Conservation (phyloP, 2,329 filamentous ascomycete genomes). For the Westerdykella sp. region DNA sequence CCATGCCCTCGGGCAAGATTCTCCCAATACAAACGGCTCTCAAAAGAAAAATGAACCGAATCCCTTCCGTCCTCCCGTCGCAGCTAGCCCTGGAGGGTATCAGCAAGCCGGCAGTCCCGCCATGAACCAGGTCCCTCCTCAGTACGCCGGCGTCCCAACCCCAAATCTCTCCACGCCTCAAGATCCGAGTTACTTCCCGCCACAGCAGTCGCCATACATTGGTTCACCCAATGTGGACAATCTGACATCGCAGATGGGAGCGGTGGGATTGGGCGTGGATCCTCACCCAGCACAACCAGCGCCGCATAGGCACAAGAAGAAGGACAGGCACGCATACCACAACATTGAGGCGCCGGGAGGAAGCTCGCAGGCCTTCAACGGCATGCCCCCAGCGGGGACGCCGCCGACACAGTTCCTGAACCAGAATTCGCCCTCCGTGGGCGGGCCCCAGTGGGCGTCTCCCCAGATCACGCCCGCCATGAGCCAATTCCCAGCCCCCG, state of each 20-base stretch:
- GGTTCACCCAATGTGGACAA: slow-evolving; percentile 35
- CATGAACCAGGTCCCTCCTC: slow-evolving; percentile 23
- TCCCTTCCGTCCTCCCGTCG: slow-evolving; percentile 38
- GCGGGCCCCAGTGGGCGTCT: slow-evolving; percentile 37
- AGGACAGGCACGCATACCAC: slow-evolving; percentile 90
- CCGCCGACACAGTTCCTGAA: slow-evolving; percentile 56
- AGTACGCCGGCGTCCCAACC: slow-evolving; percentile 26
- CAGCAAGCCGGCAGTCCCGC: slow-evolving; percentile 37
- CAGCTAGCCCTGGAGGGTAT: slow-evolving; percentile 41
- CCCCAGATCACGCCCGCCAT: slow-evolving; percentile 42
- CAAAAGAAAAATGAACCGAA: slow-evolving; percentile 26
- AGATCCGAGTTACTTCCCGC: slow-evolving; percentile 40
- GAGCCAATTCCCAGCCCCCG: slow-evolving; percentile 56
- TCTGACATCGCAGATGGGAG: slow-evolving; percentile 69
- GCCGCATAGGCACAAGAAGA: slow-evolving; percentile 76
- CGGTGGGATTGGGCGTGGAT: slow-evolving; percentile 49
- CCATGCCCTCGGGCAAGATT: slow-evolving; percentile 28
- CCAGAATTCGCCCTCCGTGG: slow-evolving; percentile 25
- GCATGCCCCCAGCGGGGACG: slow-evolving; percentile 54
- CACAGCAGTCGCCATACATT: slow-evolving; percentile 23
- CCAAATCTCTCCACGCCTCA: slow-evolving; percentile 24
- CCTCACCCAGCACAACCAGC: slow-evolving; percentile 43
- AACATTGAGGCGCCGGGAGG: slow-evolving; percentile 67
- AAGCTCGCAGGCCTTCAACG: slow-evolving; percentile 64
- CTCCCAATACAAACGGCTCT: slow-evolving; percentile 21